Evolutionary conservation across 1,139 yeast genomes (phyloP), one percentile per base, ranked within the genome.

Genomic region (Scheffersomyces cryptocercus): DNA sequence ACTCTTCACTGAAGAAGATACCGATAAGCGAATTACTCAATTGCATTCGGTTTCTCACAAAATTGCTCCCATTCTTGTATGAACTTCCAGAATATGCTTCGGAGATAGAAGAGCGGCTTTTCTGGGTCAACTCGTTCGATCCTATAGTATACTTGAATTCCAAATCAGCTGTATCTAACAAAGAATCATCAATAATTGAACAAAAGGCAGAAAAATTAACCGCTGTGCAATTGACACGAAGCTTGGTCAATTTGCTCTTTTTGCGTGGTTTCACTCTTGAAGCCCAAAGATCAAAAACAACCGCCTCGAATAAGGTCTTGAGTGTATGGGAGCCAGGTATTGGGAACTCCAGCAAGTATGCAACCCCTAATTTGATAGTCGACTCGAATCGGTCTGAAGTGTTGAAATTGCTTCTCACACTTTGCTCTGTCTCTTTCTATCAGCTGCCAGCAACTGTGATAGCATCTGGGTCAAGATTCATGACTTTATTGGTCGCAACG

Each of bases 271-370:
- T 86, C 56, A 82, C 95, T 0, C 59, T 82, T 2, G 61, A 62
- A 5, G 35, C 52, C 10, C 42, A 36, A 35, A 29, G 50, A 43
- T 20, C 50, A 20, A 43, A 29, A 28, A 35, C 33, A 38, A 33
- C 45, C 24, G 45, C 52, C 40, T 52, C 56, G 48, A 49, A 44
- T 30, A 49, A 44, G 9, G 37, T 34, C 14, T 41, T 53, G 13
- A 43, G 51, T 24, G 46, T 84, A 2, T 88, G 95, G 96, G 95
- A 87, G 54, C 81, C 88, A 0, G 96, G 96, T 2, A 74, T 88
- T 35, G 95, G 90, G 0, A 61, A 60, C 2, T 50, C 64, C 10
- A 67, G 72, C 3, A 68, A 65, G 41, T 72, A 76, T 47, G 59
- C 68, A 7, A 56, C 68, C 1, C 80, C 85, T 0, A 69, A 75